These are phyloP conservation scores for Talaromyces marneffei DNA, from an alignment of 2,329 filamentous ascomycete species.

Conservation along the genomic window DNA sequence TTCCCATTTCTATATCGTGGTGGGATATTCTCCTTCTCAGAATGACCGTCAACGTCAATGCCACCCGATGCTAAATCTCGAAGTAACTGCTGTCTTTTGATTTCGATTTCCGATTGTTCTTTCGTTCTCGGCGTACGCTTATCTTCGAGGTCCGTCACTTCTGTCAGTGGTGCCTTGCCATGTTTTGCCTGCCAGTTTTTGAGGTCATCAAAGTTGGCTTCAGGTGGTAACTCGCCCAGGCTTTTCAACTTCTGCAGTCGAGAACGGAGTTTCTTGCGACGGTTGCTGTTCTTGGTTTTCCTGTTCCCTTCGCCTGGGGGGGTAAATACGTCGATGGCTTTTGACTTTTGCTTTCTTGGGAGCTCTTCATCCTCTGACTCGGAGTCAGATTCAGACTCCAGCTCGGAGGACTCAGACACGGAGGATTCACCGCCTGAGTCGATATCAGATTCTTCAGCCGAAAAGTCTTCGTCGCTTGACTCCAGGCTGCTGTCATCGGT, in stretches of 20 bases:
- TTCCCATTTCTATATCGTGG: conserved; percentile 16
- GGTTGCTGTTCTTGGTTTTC: conserved; percentile 52
- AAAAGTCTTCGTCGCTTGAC: conserved; percentile 2
- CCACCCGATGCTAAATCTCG: conserved; percentile 49
- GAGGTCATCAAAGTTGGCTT: conserved; percentile 49
- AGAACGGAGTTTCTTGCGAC: conserved; percentile 46
- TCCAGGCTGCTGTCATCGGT: not conserved
- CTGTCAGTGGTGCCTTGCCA: conserved; percentile 21
- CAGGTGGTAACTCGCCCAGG: conserved; percentile 46
- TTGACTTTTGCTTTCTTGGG: conserved; percentile 15
- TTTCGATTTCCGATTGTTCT: conserved; percentile 45
- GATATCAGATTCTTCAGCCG: not conserved
- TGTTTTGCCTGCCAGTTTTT: conserved; percentile 29
- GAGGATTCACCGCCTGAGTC: not conserved
- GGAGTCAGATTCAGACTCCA: conserved; percentile 23
- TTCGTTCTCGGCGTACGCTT: conserved; percentile 15
- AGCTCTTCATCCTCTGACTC: conserved; percentile 32
- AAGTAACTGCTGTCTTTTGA: conserved; percentile 47
- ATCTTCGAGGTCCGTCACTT: conserved; percentile 20
- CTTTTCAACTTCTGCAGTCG: conserved; percentile 49
- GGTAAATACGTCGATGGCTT: conserved; percentile 19
- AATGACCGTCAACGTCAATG: conserved; percentile 40
- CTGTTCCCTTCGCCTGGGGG: conserved; percentile 47
- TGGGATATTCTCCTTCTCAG: conserved; percentile 28
- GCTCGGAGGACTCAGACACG: not conserved